A percentile compares a stretch with the other conserved stretches of the same genome.
These are phyloP conservation scores for Yamadazyma phyllophila DNA, from an alignment of 805 yeast species.

Conservation along the genomic window DNA sequence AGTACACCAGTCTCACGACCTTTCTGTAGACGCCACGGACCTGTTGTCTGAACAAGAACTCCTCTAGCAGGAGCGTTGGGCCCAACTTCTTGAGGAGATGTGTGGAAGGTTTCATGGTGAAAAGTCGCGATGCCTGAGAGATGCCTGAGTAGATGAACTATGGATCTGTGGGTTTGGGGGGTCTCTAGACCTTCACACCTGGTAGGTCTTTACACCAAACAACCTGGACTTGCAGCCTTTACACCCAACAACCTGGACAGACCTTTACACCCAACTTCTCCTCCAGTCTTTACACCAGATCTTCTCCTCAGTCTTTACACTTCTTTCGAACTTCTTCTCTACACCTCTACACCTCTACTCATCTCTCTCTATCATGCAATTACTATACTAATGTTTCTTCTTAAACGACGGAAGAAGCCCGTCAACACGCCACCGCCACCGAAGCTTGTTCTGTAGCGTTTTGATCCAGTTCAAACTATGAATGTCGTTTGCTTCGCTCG, in stretches of 20 bases:
- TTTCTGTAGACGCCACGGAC: constrained; percentile 33
- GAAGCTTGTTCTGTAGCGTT: constrained; percentile 16
- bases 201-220: too few species aligned
- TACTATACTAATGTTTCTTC: neutral
- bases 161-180: too few species aligned
- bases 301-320: too few species aligned
- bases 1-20: constrained; percentile 31
- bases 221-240: too few species aligned
- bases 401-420: constrained; percentile 19
- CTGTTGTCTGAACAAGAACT: constrained; percentile 37
- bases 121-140: neutral
- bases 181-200: too few species aligned
- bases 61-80: constrained; percentile 31
- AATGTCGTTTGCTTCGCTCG: neutral
- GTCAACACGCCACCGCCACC: constrained; percentile 24
- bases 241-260: too few species aligned
- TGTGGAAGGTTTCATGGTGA: constrained; percentile 6
- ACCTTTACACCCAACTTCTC: too few species aligned
- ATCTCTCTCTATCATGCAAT: neutral
- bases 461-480: constrained; percentile 15
- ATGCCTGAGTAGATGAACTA: too few species aligned
- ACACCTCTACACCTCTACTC: too few species aligned
- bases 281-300: too few species aligned
- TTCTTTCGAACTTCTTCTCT: too few species aligned
- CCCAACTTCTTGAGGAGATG: constrained; percentile 7